A percentile compares a stretch with the other conserved stretches of the same genome.
These are phyloP conservation scores for Aurifilum marmelostoma DNA, from an alignment of 2,329 filamentous ascomycete genomes.

Conservation along the genomic window DNA sequence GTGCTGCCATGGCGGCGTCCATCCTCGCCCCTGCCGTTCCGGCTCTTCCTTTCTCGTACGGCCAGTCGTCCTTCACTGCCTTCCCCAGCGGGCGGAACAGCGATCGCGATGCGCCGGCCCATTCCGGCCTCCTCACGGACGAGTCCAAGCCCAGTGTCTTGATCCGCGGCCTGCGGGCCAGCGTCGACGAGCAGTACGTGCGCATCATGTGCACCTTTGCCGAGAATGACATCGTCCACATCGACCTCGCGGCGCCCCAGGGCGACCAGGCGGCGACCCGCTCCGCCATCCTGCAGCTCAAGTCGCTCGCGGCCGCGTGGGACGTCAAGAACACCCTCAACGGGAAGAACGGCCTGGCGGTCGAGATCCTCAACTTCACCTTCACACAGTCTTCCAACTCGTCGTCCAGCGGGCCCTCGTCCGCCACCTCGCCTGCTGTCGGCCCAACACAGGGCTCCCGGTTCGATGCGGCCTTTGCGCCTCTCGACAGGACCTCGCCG, in stretches of 20 bases:
- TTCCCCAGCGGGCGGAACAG: slow-evolving; percentile 43
- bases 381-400: slow-evolving; percentile 40
- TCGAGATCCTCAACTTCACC: slow-evolving; percentile 55
- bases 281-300: slow-evolving; percentile 59
- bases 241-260: slow-evolving; percentile 54
- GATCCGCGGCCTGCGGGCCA: slow-evolving; percentile 58
- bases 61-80: slow-evolving; percentile 41
- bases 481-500: slow-evolving; percentile 64
- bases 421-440: slow-evolving; percentile 43
- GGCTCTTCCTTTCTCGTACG: slow-evolving; percentile 37
- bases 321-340: slow-evolving; percentile 62
- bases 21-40: slow-evolving; percentile 46
- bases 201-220: slow-evolving; percentile 63
- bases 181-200: slow-evolving; percentile 57
- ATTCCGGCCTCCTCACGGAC: slow-evolving; percentile 39
- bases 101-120: slow-evolving; percentile 48
- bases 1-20: slow-evolving; percentile 49
- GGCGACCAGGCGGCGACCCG: slow-evolving; percentile 54
- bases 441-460: slow-evolving; percentile 58
- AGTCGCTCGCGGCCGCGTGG: slow-evolving; percentile 54
- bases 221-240: slow-evolving; percentile 55
- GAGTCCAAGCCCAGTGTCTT: slow-evolving; percentile 44
- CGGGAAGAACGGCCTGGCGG: slow-evolving; percentile 59
- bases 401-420: slow-evolving; percentile 31
- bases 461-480: slow-evolving; percentile 65